Percentiles rank a stretch among this genome's conserved stretches.
phyloP scores from a whole-genome alignment of 176 grass and related monocot genomes.

The Oryza nivara region DNA sequence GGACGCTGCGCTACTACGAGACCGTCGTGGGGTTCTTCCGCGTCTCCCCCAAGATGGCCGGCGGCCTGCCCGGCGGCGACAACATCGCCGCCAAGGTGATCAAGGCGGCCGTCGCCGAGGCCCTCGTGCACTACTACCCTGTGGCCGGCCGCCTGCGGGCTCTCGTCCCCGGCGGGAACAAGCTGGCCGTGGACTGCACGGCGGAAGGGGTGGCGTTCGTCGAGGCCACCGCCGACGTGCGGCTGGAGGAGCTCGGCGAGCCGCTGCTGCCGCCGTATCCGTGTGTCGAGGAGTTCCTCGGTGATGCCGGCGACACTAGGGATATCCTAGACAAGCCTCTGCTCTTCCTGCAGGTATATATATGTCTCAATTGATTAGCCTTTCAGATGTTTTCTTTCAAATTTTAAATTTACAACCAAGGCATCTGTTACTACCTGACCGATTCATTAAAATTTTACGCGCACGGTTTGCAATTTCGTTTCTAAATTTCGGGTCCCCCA shows the following conservation, averaged over 20 bases:
- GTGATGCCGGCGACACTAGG: constrained; percentile 38
- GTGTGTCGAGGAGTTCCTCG: constrained; percentile 45
- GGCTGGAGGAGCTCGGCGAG: constrained; percentile 49
- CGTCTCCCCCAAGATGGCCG: not conserved
- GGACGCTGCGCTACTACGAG: constrained; percentile 49
- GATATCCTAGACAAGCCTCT: constrained; percentile 46
- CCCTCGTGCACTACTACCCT: constrained; percentile 61
- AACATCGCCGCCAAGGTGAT: constrained; percentile 19
- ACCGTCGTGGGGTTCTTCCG: constrained; percentile 41
- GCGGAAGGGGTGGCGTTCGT: constrained; percentile 66
- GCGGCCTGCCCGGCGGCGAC: not conserved
- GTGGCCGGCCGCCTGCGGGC: constrained; percentile 63
- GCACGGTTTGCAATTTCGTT: no score
- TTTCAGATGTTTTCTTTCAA: no score
- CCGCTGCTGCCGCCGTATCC: constrained; percentile 50
- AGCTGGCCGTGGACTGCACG: constrained; percentile 62
- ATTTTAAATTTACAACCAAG: no score
- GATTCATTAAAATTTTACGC: no score
- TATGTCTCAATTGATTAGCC: no score
- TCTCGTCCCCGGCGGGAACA: constrained; percentile 6
- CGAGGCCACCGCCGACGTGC: constrained; percentile 49
- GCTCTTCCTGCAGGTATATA: constrained; percentile 52
- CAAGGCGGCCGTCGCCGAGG: constrained; percentile 35
- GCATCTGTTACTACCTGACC: no score
- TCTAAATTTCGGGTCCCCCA: no score